Evolutionary conservation across 208 protist genomes (phyloP).

Genomic region (Acanthamoeba quina): DNA sequence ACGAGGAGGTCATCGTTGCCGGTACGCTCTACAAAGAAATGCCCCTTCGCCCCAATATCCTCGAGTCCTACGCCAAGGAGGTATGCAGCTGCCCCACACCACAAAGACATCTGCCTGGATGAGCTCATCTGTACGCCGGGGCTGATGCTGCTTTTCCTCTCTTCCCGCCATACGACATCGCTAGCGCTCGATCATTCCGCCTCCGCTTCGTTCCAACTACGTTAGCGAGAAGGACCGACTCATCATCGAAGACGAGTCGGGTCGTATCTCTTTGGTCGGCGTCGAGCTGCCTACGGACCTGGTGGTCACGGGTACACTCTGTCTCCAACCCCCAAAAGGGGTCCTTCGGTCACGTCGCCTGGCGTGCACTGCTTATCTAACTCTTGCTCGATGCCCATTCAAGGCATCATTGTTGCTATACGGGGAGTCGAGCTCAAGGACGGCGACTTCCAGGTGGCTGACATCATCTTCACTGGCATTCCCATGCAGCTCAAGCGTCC

Average conservation of each 20-base stretch:
- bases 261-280: conserved; percentile 79
- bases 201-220: conserved; percentile 66
- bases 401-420: conserved; percentile 79
- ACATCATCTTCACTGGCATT: conserved; percentile 77
- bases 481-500: conserved; percentile 7
- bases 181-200: conserved; percentile 77
- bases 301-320: conserved; percentile 15
- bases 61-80: conserved; percentile 82
- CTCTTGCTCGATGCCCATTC: neutral
- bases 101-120: neutral
- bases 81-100: neutral
- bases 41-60: conserved; percentile 81
- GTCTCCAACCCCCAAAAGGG: too few species aligned
- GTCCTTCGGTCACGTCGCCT: neutral
- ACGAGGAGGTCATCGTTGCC: conserved; percentile 78
- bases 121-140: neutral
- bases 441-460: conserved; percentile 78
- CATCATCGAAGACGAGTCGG: conserved; percentile 83
- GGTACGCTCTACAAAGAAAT: conserved; percentile 85
- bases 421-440: conserved; percentile 43
- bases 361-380: neutral
- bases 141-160: neutral
- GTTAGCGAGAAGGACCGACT: conserved; percentile 75
- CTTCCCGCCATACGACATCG: neutral
- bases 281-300: neutral